phyloP scores from a whole-genome alignment of 768 basidiomycete genomes.

The Suillus ampliporus region DNA sequence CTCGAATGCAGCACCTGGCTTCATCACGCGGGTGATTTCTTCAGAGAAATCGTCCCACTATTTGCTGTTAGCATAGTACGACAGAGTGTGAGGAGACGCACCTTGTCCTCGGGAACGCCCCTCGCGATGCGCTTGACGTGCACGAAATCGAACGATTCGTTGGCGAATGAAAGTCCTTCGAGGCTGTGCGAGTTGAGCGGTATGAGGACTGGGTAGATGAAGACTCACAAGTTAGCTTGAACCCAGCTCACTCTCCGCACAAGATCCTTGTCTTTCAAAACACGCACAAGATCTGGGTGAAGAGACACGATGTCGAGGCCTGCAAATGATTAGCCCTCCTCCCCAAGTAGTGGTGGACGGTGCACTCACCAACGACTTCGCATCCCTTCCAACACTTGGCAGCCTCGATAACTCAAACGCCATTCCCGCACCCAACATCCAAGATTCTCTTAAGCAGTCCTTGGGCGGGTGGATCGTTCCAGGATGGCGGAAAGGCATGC shows the following conservation, averaged over 20 bases:
- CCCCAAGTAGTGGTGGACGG: background rate
- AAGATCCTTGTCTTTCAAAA: conserved; percentile 55
- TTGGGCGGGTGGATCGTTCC: background rate
- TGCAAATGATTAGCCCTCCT: conserved; percentile 41
- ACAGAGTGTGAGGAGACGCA: conserved; percentile 30
- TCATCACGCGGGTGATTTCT: conserved; percentile 74
- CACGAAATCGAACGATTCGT: conserved; percentile 81
- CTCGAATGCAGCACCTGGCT: conserved; percentile 77
- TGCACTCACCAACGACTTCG: conserved; percentile 10
- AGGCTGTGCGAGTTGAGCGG: conserved; percentile 47
- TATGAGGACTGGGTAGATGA: background rate
- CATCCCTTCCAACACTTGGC: conserved; percentile 67
- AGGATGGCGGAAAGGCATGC: conserved; percentile 53
- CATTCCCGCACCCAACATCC: conserved; percentile 80
- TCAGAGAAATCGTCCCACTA: conserved; percentile 75
- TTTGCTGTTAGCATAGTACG: background rate
- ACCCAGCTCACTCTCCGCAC: conserved; percentile 72
- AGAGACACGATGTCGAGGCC: conserved; percentile 76
- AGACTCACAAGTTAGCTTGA: conserved; percentile 70
- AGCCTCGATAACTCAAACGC: conserved; percentile 72
- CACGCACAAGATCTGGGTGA: conserved; percentile 67
- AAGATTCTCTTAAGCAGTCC: conserved; percentile 39
- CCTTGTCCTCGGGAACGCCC: conserved; percentile 79
- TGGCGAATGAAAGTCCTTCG: conserved; percentile 69
- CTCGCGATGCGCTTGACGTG: conserved; percentile 74